These are phyloP conservation scores for Colletotrichum sp. DNA, from an alignment of 2,329 filamentous ascomycete genomes.

Conservation along the genomic window DNA sequence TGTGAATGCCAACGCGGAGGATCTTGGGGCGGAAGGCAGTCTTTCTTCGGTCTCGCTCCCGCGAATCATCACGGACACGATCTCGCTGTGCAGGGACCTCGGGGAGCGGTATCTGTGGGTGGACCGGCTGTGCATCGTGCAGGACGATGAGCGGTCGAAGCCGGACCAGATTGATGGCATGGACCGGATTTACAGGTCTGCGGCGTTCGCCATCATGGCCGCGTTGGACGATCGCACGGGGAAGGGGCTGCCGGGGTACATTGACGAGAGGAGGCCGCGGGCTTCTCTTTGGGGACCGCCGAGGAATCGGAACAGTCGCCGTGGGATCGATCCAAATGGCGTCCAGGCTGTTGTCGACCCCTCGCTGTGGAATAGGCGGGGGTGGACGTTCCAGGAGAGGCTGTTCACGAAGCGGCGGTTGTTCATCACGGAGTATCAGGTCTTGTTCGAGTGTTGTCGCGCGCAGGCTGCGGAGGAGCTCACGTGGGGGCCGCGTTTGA, in stretches of 20 bases:
- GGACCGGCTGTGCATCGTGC: constrained; percentile 48
- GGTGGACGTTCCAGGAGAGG: constrained; percentile 21
- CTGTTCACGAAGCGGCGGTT: constrained; percentile 13
- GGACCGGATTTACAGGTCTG: constrained; percentile 47
- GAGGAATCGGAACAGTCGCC: background rate
- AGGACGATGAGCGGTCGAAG: constrained; percentile 43
- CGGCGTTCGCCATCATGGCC: constrained; percentile 47
- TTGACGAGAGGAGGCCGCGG: background rate
- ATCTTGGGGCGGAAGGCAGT: constrained; percentile 22
- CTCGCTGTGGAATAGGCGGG: constrained; percentile 9
- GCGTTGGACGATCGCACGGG: constrained; percentile 38
- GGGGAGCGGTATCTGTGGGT: constrained; percentile 49
- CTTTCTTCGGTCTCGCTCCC: constrained; percentile 29
- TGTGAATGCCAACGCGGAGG: constrained; percentile 28
- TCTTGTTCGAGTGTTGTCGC: constrained; percentile 15
- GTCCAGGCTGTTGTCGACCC: background rate
- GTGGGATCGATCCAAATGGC: background rate
- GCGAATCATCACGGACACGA: constrained; percentile 45
- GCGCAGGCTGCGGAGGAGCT: constrained; percentile 4
- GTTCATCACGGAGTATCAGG: constrained; percentile 17
- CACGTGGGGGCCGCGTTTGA: background rate
- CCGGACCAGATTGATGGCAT: constrained; percentile 44
- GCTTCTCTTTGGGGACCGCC: constrained; percentile 1
- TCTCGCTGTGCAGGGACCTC: constrained; percentile 46
- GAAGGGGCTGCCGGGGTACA: background rate